Evolutionary conservation across 2,329 filamentous ascomycete species (phyloP).

Genomic region (Cladophialophora chaetospira): DNA sequence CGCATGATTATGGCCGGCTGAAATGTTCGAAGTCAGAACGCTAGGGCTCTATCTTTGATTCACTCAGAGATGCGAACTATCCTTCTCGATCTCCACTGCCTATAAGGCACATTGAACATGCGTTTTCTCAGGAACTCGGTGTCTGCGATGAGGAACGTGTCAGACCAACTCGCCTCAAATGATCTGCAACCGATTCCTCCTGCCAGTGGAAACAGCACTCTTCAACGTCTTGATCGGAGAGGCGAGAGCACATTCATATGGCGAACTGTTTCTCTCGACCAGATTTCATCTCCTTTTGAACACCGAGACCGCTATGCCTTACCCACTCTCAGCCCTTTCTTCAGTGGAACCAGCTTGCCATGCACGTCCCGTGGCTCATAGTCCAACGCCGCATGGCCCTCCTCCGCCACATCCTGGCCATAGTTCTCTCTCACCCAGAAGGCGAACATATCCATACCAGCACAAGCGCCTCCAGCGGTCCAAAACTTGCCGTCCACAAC

Average conservation of each 20-base stretch:
- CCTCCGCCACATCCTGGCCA: slow-evolving; percentile 27
- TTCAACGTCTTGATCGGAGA: background rate
- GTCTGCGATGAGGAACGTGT: too few relatives aligned
- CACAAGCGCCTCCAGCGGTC: slow-evolving; percentile 49
- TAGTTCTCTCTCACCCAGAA: slow-evolving; percentile 44
- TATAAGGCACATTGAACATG: too few relatives aligned
- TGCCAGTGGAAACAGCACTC: background rate
- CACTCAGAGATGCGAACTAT: too few relatives aligned
- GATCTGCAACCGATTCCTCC: background rate
- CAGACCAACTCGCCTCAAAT: background rate
- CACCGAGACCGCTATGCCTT: too few relatives aligned
- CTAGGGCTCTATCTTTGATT: too few relatives aligned
- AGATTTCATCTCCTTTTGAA: too few relatives aligned
- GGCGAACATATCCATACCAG: slow-evolving; percentile 50
- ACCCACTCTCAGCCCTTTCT: slow-evolving; percentile 1
- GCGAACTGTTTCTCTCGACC: background rate
- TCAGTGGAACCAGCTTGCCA: slow-evolving; percentile 27
- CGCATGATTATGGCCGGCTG: too few relatives aligned
- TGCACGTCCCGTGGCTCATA: slow-evolving; percentile 42
- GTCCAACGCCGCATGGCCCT: slow-evolving; percentile 34
- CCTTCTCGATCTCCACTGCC: too few relatives aligned
- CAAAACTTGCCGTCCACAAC: slow-evolving; percentile 49
- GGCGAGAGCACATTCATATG: background rate
- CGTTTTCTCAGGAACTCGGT: too few relatives aligned
- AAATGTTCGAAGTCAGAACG: too few relatives aligned